Base-by-base conservation (phyloP, 306 rosid genomes). In the Alnus glutinosa region DNA sequence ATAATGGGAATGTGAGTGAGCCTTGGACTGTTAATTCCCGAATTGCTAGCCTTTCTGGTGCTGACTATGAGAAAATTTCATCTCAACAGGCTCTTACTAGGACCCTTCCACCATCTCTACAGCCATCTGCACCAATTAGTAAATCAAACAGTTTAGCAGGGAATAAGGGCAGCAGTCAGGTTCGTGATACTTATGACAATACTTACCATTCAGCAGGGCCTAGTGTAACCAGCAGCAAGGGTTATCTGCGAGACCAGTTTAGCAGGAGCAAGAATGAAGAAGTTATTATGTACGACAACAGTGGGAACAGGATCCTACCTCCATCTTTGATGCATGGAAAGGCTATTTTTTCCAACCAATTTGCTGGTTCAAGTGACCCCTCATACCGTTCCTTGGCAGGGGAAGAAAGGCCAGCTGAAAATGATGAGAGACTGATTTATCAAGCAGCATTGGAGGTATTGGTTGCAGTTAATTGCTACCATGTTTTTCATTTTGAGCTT, bases 381-480 rank as follows among this genome's bases (percentile, higher is more conserved):
- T 68, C 78, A 34, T 81, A 75, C 77, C 98, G 83, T 28, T 55
- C 90, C 78, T 92, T 89, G 51, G 74, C 63, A 77, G 93, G 84
- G 28, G 99, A 91, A 85, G 96, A 91, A 74, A 84, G 84, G 88
- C 88, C 71, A 75, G 37, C 93, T 55, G 97, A 23, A 69, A 88
- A 64, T 77, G 99, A 95, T 9, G 97, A 95, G 84, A 93, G 97
- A 78, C 82, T 90, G 78, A 83, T 95, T 85, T 93, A 93, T 85
- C 92, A 93, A 85, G 99, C 99, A 23, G 96, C 98, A 50, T 78
- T 95, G 64, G 81, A 91, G 98, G 99, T 95, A 88, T 64, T 59
- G 39, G 80, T 51, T 74, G 64, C 28, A 34, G 55, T 70, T 73
- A 55, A 44, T 73, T 5, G 11, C 23, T 30, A 54, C 51, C 12